Base-by-base conservation (phyloP, 179 eudicot genomes). In the Corrigiola litoralis region DNA sequence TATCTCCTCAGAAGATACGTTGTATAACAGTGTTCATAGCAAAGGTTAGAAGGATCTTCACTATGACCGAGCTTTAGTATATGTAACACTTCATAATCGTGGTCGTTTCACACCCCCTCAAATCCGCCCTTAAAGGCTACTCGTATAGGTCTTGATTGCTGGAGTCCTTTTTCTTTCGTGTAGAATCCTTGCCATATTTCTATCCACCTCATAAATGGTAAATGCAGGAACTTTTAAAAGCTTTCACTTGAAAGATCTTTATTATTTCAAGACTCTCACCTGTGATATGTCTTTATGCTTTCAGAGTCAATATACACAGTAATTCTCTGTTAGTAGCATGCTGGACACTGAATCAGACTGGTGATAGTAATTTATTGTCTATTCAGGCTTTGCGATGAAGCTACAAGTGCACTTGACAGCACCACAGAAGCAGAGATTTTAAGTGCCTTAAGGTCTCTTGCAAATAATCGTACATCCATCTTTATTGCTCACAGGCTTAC, bases 341-440 rank as follows among this genome's bases (percentile, higher is more conserved):
- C 0, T 37, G 32, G 7, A 13, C 13, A 7, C 9, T 4, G 5
- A 58, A 31, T 8, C 21, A 9, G 16, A 41, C 41, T 25, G 32
- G 32, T 12, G 40, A 36, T 20, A 12, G 4, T 45, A n/a, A 11
- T 41, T 34, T 33, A 14, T 10, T 58, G 40, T 24, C 55, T 11
- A 14, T 32, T 20, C 80, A 89, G 98, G 83, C 89, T 92, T 50
- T 92, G 95, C 61, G 98, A 92, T 71, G 98, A 92, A 77, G 98
- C 98, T 58, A 92, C 98, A 59, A 92, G 98, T 76, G 98, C 98
- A 3, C 95, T 92, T 47, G 98, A 92, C 67, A 90, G 96, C 76
- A 85, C 98, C 61, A 92, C 98, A 37, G 96, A 92, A 73, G 92
- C 96, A 68, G 98, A 90, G 70, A 90, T 92, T 49, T 70, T 90